These are phyloP conservation scores for Penicillium aurantiogriseum DNA, from an alignment of 2,329 filamentous ascomycete genomes.

Conservation along the genomic window DNA sequence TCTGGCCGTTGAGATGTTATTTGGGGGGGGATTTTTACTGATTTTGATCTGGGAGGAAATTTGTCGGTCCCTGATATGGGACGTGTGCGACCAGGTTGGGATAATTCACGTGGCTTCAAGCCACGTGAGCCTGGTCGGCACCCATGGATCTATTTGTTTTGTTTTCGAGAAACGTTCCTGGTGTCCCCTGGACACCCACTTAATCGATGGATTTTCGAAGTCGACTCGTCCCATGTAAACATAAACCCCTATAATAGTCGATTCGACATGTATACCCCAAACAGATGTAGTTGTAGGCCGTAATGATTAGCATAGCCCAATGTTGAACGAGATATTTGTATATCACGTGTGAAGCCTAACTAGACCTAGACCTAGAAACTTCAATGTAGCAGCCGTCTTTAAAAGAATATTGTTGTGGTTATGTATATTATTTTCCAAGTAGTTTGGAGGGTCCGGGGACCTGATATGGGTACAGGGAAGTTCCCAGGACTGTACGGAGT, in stretches of 20 bases:
- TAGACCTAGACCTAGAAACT: background rate
- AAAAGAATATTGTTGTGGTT: too few relatives aligned
- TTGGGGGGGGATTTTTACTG: background rate
- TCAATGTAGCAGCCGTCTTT: background rate
- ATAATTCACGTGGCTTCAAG: background rate
- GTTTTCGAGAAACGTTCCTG: background rate
- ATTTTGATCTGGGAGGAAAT: background rate
- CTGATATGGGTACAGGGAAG: background rate
- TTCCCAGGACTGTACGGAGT: background rate
- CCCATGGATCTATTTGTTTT: background rate
- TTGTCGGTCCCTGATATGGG: background rate
- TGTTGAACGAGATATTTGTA: background rate
- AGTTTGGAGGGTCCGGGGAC: background rate
- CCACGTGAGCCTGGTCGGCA: background rate
- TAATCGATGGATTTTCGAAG: background rate
- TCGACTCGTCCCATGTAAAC: background rate
- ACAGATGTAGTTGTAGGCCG: background rate
- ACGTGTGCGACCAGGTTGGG: background rate
- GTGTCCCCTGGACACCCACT: background rate
- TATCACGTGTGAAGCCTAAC: background rate
- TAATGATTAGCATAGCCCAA: background rate
- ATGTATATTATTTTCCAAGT: background rate
- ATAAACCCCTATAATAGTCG: background rate
- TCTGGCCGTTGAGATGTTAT: conserved; percentile 1
- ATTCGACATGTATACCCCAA: background rate